Percentiles rank a stretch among this genome's conserved stretches.
phyloP scores from a whole-genome alignment of 2,329 filamentous ascomycete species.

The Sarocladiaceae sp. region DNA sequence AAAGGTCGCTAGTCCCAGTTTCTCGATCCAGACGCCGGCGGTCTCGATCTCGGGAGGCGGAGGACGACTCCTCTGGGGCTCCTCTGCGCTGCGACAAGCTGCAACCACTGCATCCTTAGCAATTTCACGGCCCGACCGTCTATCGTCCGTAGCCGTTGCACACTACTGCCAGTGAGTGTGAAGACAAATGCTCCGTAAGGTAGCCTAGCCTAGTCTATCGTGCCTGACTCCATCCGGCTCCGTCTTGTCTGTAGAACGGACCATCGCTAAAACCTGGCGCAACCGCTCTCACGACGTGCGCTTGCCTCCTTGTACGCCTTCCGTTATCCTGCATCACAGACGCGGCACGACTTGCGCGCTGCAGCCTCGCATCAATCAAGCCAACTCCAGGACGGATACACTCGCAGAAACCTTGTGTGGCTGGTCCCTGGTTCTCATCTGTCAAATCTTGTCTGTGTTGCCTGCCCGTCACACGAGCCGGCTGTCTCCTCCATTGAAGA shows the following conservation, averaged over 20 bases:
- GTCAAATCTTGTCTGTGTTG: constrained; percentile 7
- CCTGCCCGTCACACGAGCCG: constrained; percentile 1
- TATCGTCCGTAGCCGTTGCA: not conserved
- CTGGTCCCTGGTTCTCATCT: constrained; percentile 1
- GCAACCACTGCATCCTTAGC: constrained; percentile 5
- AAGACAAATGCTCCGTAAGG: no score
- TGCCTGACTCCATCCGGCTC: constrained; percentile 8
- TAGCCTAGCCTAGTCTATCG: no score
- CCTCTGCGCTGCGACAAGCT: no score
- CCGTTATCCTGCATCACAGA: no score
- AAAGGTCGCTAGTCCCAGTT: no score
- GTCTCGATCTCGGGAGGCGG: constrained; percentile 4
- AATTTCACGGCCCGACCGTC: constrained; percentile 8
- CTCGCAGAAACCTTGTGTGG: constrained; percentile 6
- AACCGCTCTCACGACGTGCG: not conserved
- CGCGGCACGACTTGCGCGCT: not conserved
- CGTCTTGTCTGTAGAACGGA: constrained; percentile 1
- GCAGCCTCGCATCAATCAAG: not conserved
- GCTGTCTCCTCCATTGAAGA: not conserved
- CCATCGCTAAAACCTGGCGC: not conserved
- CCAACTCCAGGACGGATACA: no score
- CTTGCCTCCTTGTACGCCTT: not conserved
- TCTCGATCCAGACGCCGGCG: constrained; percentile 3
- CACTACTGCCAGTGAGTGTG: no score
- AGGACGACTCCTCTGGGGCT: no score